Percentiles rank a stretch among this genome's conserved stretches.
Conservation (phyloP, 495 filamentous ascomycete genomes). For the Parmelia sp. region DNA sequence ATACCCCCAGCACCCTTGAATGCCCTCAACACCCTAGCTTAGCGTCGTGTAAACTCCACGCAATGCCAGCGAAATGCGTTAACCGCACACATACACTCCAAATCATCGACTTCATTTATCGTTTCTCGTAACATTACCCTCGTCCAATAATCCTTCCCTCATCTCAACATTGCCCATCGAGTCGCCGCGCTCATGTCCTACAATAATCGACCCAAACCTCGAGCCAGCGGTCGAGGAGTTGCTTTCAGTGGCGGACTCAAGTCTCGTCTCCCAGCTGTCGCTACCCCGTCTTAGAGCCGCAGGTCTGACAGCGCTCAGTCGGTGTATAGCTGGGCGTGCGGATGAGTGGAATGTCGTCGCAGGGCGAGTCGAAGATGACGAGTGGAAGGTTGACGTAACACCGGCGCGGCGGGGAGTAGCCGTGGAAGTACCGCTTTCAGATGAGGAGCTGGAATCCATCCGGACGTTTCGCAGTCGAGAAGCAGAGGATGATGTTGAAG, state of each 20-base stretch:
- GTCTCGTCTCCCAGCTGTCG: constrained; percentile 17
- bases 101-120: not conserved
- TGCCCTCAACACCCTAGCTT: not conserved
- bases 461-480: not conserved
- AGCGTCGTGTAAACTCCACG: not conserved
- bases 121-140: not conserved
- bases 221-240: not conserved
- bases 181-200: not conserved
- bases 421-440: not conserved
- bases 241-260: constrained; percentile 8
- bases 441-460: constrained; percentile 9
- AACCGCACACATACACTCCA: not conserved
- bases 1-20: no score
- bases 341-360: constrained; percentile 4
- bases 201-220: constrained; percentile 1
- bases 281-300: not conserved
- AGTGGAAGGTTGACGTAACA: constrained; percentile 10
- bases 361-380: not conserved
- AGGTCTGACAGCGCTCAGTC: not conserved
- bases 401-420: not conserved
- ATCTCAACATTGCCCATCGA: not conserved
- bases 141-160: not conserved
- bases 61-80: not conserved
- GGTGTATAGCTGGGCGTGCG: constrained; percentile 2
- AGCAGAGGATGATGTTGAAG: not conserved